These are phyloP conservation scores for Eleusine indica DNA, from an alignment of 176 grass and related monocot species.

Conservation along the genomic window DNA sequence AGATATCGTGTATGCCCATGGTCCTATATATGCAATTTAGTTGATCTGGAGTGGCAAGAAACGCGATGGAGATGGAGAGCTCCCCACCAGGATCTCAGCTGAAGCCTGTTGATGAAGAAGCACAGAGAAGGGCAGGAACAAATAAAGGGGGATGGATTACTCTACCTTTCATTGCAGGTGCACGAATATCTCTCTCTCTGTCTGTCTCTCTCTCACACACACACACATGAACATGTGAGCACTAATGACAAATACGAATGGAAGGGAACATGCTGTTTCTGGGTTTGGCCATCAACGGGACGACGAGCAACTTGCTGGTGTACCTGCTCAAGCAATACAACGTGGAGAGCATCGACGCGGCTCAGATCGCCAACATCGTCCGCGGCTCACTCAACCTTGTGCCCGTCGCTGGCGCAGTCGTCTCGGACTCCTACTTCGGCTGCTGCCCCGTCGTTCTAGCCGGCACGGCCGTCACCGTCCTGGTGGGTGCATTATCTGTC, in stretches of 20 bases:
- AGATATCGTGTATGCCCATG: too few relatives aligned
- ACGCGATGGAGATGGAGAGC: neutral
- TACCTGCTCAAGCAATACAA: constrained; percentile 29
- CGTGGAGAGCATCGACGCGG: constrained; percentile 16
- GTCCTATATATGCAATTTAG: too few relatives aligned
- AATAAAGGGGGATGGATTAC: constrained; percentile 25
- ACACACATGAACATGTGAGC: too few relatives aligned
- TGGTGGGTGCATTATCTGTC: neutral
- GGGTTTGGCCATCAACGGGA: constrained; percentile 12
- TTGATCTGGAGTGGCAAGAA: too few relatives aligned
- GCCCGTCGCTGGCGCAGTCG: neutral
- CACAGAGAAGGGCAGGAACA: neutral
- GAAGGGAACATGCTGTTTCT: constrained; percentile 4
- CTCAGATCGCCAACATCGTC: constrained; percentile 25
- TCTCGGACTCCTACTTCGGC: constrained; percentile 36
- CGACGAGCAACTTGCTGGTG: neutral
- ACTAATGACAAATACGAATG: neutral
- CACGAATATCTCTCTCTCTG: neutral
- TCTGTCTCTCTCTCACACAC: neutral
- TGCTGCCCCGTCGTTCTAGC: constrained; percentile 17
- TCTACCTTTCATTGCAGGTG: constrained; percentile 23
- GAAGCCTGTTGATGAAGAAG: neutral
- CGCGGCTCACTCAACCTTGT: constrained; percentile 22
- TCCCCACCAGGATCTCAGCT: neutral
- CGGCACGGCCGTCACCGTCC: neutral